Conservation (phyloP, 2,329 filamentous ascomycete genomes). For the Pseudogymnoascus sp. region DNA sequence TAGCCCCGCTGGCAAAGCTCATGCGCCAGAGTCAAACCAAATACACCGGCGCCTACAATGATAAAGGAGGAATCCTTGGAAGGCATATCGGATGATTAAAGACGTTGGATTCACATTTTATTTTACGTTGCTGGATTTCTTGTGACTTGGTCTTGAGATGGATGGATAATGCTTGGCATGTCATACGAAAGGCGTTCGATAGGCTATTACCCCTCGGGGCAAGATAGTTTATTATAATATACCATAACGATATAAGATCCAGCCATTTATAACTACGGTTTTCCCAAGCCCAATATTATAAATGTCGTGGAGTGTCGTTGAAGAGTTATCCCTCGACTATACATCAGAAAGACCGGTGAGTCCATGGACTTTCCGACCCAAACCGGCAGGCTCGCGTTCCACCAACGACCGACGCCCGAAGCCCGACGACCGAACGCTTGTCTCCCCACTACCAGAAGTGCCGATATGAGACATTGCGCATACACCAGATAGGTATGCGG, state of each 20-base stretch:
- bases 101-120: background rate
- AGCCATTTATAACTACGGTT: no score
- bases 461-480: background rate
- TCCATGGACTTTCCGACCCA: no score
- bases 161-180: background rate
- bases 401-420: no score
- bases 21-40: conserved; percentile 59
- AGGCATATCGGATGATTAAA: background rate
- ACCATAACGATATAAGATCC: background rate
- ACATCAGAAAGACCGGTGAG: no score
- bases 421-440: no score
- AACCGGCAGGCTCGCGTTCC: no score
- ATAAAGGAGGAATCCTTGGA: conserved; percentile 38
- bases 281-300: no score
- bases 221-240: background rate
- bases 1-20: conserved; percentile 55
- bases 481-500: background rate
- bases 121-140: background rate
- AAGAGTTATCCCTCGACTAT: no score
- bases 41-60: conserved; percentile 56
- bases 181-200: background rate
- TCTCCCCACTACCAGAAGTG: background rate
- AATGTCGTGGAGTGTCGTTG: no score
- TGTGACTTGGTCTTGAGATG: background rate
- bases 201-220: no score